phyloP scores from a whole-genome alignment of 768 basidiomycete species.

The Plicaturopsis crispa region DNA sequence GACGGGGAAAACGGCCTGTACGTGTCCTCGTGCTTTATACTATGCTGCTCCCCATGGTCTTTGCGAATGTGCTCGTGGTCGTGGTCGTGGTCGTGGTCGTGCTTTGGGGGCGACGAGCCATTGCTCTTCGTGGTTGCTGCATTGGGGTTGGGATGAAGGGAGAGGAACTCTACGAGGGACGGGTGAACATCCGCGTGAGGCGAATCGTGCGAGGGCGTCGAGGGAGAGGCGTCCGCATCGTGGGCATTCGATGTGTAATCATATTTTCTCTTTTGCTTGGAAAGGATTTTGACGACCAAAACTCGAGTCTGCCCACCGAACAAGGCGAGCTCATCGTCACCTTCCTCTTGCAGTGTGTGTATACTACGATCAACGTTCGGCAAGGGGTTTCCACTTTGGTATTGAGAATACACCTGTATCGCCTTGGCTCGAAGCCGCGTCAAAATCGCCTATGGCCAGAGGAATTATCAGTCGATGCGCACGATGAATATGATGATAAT shows the following conservation, averaged over 20 bases:
- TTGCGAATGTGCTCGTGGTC: conserved; percentile 17
- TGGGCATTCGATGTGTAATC: neutral
- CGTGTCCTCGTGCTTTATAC: conserved; percentile 6
- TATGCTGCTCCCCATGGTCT: conserved; percentile 5
- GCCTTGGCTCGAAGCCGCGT: conserved; percentile 11
- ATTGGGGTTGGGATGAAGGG: conserved; percentile 32
- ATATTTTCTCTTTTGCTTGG: neutral
- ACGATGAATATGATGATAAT: neutral
- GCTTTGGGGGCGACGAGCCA: conserved; percentile 24
- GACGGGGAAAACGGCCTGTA: conserved; percentile 6
- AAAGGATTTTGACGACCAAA: conserved; percentile 9
- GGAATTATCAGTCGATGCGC: neutral
- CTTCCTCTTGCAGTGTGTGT: neutral
- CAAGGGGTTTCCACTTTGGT: conserved; percentile 8
- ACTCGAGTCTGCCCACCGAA: conserved; percentile 12
- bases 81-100: too few relatives aligned
- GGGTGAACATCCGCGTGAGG: conserved; percentile 6
- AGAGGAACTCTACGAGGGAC: conserved; percentile 24
- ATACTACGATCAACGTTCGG: conserved; percentile 1
- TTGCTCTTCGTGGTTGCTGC: conserved; percentile 9
- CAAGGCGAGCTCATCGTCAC: conserved; percentile 15
- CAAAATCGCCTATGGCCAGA: conserved; percentile 10
- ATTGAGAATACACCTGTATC: conserved; percentile 8
- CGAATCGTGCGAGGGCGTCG: too few relatives aligned
- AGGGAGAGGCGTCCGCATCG: too few relatives aligned